phyloP scores from a whole-genome alignment of 1,284 basidiomycete species.

The Hypsizygus ulmarius region DNA sequence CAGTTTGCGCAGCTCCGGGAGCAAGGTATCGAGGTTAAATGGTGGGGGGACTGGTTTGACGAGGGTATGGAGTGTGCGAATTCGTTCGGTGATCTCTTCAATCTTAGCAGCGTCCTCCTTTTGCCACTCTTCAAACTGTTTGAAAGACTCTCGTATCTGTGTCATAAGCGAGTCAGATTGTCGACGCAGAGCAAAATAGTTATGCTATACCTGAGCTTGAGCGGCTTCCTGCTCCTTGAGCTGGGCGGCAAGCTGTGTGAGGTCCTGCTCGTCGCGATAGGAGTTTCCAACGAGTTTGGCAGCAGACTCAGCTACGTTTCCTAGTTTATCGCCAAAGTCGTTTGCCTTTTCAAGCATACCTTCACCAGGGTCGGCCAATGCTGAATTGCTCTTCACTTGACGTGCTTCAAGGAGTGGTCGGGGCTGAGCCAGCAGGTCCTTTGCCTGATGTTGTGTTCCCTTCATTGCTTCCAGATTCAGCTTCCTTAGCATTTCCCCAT shows the following conservation, averaged over 20 bases:
- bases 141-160: conserved; percentile 23
- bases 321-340: conserved; percentile 3
- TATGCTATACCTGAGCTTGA: conserved; percentile 4
- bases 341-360: conserved; percentile 4
- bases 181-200: neutral
- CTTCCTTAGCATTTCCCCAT: neutral
- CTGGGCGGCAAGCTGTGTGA: conserved; percentile 9
- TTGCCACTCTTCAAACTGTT: conserved; percentile 25
- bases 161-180: neutral
- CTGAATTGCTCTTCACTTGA: conserved; percentile 1
- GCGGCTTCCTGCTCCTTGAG: conserved; percentile 1
- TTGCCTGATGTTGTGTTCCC: conserved; percentile 4
- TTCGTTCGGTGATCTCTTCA: conserved; percentile 22
- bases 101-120: conserved; percentile 22
- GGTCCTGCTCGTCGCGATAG: neutral
- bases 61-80: conserved; percentile 23
- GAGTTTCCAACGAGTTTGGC: conserved; percentile 1
- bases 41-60: conserved; percentile 12
- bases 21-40: conserved; percentile 22
- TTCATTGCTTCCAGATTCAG: neutral
- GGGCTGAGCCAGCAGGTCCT: neutral
- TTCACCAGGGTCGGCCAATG: conserved; percentile 1
- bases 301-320: conserved; percentile 4
- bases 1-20: conserved; percentile 21
- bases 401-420: neutral